A percentile compares a stretch with the other conserved stretches of the same genome.
phyloP scores from a whole-genome alignment of 352 stramenopile species.

The Globisporangium parvum region DNA sequence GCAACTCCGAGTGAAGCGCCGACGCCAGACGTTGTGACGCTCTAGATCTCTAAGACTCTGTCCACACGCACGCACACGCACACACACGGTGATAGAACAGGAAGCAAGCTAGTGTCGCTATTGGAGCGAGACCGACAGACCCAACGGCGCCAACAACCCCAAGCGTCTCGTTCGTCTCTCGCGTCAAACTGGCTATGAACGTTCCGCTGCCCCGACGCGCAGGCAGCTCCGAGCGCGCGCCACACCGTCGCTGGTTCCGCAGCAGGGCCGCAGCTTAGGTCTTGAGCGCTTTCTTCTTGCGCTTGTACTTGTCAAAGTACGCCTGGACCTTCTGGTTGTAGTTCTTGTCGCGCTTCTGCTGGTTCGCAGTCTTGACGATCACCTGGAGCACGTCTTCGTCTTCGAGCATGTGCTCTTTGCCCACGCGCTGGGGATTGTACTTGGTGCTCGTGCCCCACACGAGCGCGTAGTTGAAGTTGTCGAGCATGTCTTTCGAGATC shows the following conservation, averaged over 20 bases:
- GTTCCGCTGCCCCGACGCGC: too few relatives aligned
- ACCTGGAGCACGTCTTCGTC: slow-evolving; percentile 99
- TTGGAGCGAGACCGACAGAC: too few relatives aligned
- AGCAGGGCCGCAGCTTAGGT: slow-evolving; percentile 31
- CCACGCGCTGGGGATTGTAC: slow-evolving; percentile 95
- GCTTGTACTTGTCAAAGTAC: slow-evolving; percentile 96
- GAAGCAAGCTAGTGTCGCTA: too few relatives aligned
- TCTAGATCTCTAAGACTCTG: not conserved
- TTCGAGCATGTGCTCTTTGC: slow-evolving; percentile 92
- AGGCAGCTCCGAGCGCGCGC: too few relatives aligned
- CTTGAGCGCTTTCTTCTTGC: slow-evolving; percentile 93
- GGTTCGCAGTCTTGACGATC: slow-evolving; percentile 97
- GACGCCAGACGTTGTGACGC: not conserved
- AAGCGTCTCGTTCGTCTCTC: too few relatives aligned
- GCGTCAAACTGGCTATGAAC: too few relatives aligned
- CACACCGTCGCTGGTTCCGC: too few relatives aligned
- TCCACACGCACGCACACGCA: too few relatives aligned
- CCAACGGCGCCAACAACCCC: too few relatives aligned
- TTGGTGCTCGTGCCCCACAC: slow-evolving; percentile 98
- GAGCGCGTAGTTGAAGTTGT: slow-evolving; percentile 97
- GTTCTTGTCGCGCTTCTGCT: slow-evolving; percentile 97
- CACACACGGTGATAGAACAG: not conserved
- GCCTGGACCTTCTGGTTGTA: slow-evolving; percentile 95
- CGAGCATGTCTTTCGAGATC: slow-evolving; percentile 90
- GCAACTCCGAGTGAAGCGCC: not conserved